Conservation (phyloP, 1,284 basidiomycete species). For the Leccinum holopus region DNA sequence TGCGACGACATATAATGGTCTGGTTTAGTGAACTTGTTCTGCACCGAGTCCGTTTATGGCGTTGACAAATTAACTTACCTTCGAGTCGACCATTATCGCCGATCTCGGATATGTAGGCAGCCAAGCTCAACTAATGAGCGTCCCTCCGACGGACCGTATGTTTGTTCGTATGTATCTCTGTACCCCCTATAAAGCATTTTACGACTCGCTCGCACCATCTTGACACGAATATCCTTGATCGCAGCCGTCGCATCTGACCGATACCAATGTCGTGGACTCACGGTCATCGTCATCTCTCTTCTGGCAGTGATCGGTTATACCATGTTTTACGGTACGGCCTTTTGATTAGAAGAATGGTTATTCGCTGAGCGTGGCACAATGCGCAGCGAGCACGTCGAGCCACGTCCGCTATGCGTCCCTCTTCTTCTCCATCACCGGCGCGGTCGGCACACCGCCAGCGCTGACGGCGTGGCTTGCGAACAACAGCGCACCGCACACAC, state of each 20-base stretch:
- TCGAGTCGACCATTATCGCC: conserved; percentile 53
- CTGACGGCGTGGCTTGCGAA: conserved; percentile 57
- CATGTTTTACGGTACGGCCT: conserved; percentile 45
- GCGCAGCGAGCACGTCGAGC: conserved; percentile 25
- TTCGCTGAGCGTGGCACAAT: neutral
- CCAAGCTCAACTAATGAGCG: conserved; percentile 49
- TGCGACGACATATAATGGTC: conserved; percentile 35
- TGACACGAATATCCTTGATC: conserved; percentile 38
- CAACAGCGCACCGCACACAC: conserved; percentile 55
- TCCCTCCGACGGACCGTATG: conserved; percentile 27
- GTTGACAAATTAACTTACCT: conserved; percentile 35
- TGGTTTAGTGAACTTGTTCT: conserved; percentile 31
- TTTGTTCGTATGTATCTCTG: conserved; percentile 34
- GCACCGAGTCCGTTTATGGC: neutral
- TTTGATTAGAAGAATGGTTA: neutral
- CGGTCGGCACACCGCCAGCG: conserved; percentile 43
- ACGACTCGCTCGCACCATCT: neutral
- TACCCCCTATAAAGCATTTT: neutral
- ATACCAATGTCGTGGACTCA: conserved; percentile 45
- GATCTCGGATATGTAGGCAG: conserved; percentile 46
- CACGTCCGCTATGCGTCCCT: conserved; percentile 50
- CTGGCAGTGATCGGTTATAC: conserved; percentile 45
- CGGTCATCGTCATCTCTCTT: conserved; percentile 38
- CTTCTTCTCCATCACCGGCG: conserved; percentile 49
- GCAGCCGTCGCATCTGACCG: conserved; percentile 44